These are phyloP conservation scores for Scheffersomyces illinoinensis DNA, from an alignment of 1,139 yeast species.

Conservation along the genomic window DNA sequence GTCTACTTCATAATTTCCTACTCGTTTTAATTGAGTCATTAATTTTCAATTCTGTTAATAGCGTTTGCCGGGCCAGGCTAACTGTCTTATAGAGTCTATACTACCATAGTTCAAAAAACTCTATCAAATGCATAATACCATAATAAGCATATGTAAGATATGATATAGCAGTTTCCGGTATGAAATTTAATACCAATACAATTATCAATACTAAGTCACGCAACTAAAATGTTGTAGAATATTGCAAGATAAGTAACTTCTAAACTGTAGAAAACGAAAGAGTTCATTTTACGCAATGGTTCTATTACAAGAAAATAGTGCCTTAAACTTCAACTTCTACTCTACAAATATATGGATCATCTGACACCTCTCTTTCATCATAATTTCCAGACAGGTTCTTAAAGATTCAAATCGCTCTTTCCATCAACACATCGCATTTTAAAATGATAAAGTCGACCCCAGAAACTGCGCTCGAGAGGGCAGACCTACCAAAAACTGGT, in stretches of 20 bases:
- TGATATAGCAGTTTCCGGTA: too few species aligned
- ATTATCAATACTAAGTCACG: too few species aligned
- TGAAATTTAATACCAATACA: too few species aligned
- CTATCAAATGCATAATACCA: too few species aligned
- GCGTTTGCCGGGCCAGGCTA: background rate
- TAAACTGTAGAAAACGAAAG: too few species aligned
- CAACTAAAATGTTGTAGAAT: too few species aligned
- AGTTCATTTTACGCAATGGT: background rate
- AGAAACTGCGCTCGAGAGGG: conserved; percentile 8
- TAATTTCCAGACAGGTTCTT: conserved; percentile 55
- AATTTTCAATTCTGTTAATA: background rate
- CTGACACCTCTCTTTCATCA: conserved; percentile 59
- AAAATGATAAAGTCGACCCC: conserved; percentile 20
- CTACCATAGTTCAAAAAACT: background rate
- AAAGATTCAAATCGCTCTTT: conserved; percentile 43
- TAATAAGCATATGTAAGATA: too few species aligned
- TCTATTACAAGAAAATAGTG: too few species aligned
- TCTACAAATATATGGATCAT: conserved; percentile 37
- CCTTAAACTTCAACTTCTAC: background rate
- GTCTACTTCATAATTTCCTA: background rate
- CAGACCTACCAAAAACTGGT: conserved; percentile 25
- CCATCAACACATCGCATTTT: conserved; percentile 51
- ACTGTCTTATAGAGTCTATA: background rate
- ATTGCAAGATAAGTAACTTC: too few species aligned
- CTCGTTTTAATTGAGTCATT: background rate